Percentiles rank a stretch among this genome's conserved stretches.
Conservation (phyloP, 1,284 basidiomycete species). For the Trichosporon sp. region DNA sequence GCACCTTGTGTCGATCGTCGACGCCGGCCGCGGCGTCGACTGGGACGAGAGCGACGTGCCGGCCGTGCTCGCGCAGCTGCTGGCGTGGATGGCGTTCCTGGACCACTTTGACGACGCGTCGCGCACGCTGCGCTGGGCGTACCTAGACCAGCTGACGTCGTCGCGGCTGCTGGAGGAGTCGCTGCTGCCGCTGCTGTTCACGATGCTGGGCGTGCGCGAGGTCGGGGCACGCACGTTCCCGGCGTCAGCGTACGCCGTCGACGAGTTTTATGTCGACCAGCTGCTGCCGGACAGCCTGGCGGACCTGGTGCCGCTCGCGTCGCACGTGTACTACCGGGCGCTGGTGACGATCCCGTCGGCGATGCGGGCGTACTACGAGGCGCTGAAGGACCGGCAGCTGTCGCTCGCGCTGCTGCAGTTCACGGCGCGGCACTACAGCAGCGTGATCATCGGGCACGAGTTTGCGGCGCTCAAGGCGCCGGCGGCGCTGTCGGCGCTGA, state of each 20-base stretch:
- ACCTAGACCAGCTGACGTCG: conserved; percentile 77
- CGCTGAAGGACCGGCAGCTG: conserved; percentile 84
- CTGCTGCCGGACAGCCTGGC: conserved; percentile 59
- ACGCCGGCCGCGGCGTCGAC: conserved; percentile 52
- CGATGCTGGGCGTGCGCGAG: conserved; percentile 56
- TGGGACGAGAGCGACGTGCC: conserved; percentile 42
- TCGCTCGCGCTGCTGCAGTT: conserved; percentile 69
- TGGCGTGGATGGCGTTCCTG: conserved; percentile 85
- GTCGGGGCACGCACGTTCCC: conserved; percentile 49
- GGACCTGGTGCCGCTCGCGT: conserved; percentile 63
- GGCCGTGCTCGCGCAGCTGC: conserved; percentile 53
- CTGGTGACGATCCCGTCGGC: conserved; percentile 75
- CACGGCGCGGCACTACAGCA: conserved; percentile 84
- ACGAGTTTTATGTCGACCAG: conserved; percentile 69
- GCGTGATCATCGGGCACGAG: conserved; percentile 79
- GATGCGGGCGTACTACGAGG: conserved; percentile 77
- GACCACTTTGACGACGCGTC: conserved; percentile 77
- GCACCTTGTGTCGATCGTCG: conserved; percentile 64
- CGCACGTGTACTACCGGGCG: conserved; percentile 82
- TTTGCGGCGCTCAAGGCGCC: conserved; percentile 70
- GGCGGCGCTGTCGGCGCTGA: conserved; percentile 60
- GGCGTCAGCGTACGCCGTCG: conserved; percentile 69
- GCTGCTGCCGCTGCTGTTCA: conserved; percentile 73
- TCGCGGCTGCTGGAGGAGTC: conserved; percentile 60
- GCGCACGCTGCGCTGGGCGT: conserved; percentile 53